These are phyloP conservation scores for Novakomyces olei DNA, from an alignment of 805 yeast genomes.

Conservation along the genomic window DNA sequence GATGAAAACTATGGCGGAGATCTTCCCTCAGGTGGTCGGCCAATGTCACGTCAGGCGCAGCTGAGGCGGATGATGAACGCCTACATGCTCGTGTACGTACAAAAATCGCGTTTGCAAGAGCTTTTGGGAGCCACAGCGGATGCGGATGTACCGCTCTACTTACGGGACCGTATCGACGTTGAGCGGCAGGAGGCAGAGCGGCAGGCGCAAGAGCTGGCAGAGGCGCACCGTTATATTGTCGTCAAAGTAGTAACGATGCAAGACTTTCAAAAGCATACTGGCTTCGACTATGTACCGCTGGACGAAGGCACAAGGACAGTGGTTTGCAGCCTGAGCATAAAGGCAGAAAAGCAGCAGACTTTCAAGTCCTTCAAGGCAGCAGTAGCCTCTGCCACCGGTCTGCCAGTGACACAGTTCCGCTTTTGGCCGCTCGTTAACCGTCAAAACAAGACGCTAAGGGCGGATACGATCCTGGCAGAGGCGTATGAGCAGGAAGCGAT, in stretches of 20 bases:
- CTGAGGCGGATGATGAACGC: slow-evolving; percentile 78
- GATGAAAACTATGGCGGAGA: slow-evolving; percentile 83
- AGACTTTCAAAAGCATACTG: slow-evolving; percentile 38
- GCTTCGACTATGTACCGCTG: slow-evolving; percentile 39
- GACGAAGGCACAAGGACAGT: slow-evolving; percentile 21
- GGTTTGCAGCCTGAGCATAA: slow-evolving; percentile 9
- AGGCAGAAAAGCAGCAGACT: slow-evolving; percentile 34
- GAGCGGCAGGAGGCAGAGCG: slow-evolving; percentile 38
- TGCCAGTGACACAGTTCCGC: slow-evolving; percentile 20
- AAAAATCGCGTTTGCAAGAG: slow-evolving; percentile 34
- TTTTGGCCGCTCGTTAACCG: slow-evolving; percentile 48
- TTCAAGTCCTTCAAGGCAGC: slow-evolving; percentile 28
- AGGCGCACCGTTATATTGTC: slow-evolving; percentile 40
- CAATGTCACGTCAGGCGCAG: slow-evolving; percentile 8
- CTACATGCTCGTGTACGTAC: slow-evolving; percentile 83
- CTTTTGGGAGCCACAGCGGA: slow-evolving; percentile 37
- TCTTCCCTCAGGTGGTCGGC: slow-evolving; percentile 34
- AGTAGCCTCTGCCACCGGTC: slow-evolving; percentile 26
- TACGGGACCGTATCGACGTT: slow-evolving; percentile 38
- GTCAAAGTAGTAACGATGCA: slow-evolving; percentile 33
- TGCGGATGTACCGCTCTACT: slow-evolving; percentile 41
- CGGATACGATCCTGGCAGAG: slow-evolving; percentile 22
- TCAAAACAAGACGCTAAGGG: slow-evolving; percentile 48
- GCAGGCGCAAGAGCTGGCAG: slow-evolving; percentile 40
- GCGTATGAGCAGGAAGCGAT: not conserved